Evolutionary conservation across 2,329 filamentous ascomycete genomes (phyloP).

Genomic region (Ophiosphaerella herpotricha): DNA sequence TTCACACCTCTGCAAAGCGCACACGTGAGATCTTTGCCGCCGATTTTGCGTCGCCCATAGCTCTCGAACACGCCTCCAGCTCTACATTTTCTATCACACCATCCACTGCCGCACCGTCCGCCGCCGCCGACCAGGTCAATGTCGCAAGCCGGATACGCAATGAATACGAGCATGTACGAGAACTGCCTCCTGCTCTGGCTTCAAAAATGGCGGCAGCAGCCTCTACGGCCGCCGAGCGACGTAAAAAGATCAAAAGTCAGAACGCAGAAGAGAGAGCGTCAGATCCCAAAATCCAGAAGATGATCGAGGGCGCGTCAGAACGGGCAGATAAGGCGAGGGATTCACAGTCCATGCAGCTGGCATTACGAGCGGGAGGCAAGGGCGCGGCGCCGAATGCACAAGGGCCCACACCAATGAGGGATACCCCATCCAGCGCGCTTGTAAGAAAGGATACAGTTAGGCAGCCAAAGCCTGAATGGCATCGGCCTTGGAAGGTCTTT

Average conservation of each 20-base stretch:
- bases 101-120: slow-evolving; percentile 50
- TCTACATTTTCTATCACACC: slow-evolving; percentile 49
- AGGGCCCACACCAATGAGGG: slow-evolving; percentile 56
- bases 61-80: slow-evolving; percentile 48
- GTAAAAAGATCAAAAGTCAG: slow-evolving; percentile 63
- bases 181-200: slow-evolving; percentile 76
- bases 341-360: slow-evolving; percentile 62
- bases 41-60: slow-evolving; percentile 53
- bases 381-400: slow-evolving; percentile 60
- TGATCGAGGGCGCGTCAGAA: slow-evolving; percentile 68
- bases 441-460: slow-evolving; percentile 67
- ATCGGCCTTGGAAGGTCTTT: slow-evolving; percentile 97
- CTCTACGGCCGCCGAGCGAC: slow-evolving; percentile 61
- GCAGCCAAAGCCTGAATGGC: slow-evolving; percentile 87
- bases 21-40: slow-evolving; percentile 60
- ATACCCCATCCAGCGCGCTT: slow-evolving; percentile 60
- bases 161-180: slow-evolving; percentile 79
- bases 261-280: slow-evolving; percentile 55
- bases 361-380: slow-evolving; percentile 54
- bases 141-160: slow-evolving; percentile 64
- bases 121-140: slow-evolving; percentile 52
- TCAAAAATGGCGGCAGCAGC: slow-evolving; percentile 73
- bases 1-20: slow-evolving; percentile 56
- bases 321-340: slow-evolving; percentile 49
- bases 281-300: slow-evolving; percentile 64